These are phyloP conservation scores for Guyanaporus albipodus DNA, from an alignment of 768 basidiomycete species.

Conservation along the genomic window DNA sequence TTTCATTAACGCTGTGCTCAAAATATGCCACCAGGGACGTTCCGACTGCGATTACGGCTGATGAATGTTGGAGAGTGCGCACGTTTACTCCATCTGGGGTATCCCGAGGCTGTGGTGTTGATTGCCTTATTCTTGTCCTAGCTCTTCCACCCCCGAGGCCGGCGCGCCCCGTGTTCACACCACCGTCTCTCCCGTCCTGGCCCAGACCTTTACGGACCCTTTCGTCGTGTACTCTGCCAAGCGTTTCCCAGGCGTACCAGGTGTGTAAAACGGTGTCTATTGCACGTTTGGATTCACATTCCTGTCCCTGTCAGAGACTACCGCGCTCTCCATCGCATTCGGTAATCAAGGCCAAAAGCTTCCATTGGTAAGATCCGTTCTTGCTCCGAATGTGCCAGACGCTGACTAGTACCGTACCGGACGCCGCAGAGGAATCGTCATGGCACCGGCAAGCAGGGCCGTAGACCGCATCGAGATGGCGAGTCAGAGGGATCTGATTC, in stretches of 20 bases:
- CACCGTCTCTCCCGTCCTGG: slow-evolving; percentile 69
- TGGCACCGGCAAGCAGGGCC: slow-evolving; percentile 59
- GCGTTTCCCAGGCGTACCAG: slow-evolving; percentile 91
- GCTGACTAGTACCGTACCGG: slow-evolving; percentile 19
- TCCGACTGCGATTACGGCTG: slow-evolving; percentile 80
- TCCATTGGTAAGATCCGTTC: slow-evolving; percentile 60
- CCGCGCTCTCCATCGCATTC: slow-evolving; percentile 82
- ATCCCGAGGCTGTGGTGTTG: slow-evolving; percentile 17
- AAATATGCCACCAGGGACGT: slow-evolving; percentile 54
- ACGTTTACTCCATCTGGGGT: slow-evolving; percentile 14
- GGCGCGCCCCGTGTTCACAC: slow-evolving; percentile 65
- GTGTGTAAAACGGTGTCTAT: slow-evolving; percentile 39
- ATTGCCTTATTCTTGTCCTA: slow-evolving; percentile 32
- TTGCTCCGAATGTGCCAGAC: slow-evolving; percentile 19
- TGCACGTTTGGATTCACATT: slow-evolving; percentile 15
- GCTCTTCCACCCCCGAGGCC: slow-evolving; percentile 68
- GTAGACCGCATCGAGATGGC: slow-evolving; percentile 53
- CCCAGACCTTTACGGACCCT: slow-evolving; percentile 76
- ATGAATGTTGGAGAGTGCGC: slow-evolving; percentile 92
- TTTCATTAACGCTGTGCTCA: slow-evolving; percentile 20
- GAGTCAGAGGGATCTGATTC: slow-evolving; percentile 64
- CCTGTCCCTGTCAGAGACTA: slow-evolving; percentile 57
- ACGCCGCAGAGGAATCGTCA: slow-evolving; percentile 73
- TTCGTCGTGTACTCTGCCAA: slow-evolving; percentile 92
- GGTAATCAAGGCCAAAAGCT: slow-evolving; percentile 89